Base-by-base conservation (phyloP, 2,329 filamentous ascomycete genomes). In the Claviceps sp. region DNA sequence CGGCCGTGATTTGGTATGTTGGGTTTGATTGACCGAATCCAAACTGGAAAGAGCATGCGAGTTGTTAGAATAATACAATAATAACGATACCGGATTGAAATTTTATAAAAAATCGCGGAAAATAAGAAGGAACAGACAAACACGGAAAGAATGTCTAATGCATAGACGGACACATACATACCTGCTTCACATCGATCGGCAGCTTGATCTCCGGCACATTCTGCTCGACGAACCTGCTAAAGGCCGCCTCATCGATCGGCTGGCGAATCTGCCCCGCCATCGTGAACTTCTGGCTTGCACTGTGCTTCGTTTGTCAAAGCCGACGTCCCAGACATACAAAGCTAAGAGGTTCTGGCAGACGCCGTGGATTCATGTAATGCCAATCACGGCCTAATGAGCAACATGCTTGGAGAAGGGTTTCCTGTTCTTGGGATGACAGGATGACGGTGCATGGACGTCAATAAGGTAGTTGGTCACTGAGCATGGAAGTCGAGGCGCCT, bases 1-100 rank as follows among this genome's bases (percentile, higher is more conserved):
- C 75, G 50, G 82, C 82, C 16, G 83, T 95, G 63, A 97, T 76
- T 63, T 91, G 88, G 71, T 97, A 98, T 2, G 93, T 98, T 45
- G 93, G 93, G 66, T 97, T 98, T 54, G 88, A 95, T 71, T 97
- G 93, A 55, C 93, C 93, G 67, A 94, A 97, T 61, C 90, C 88
- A 66, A 97, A 98, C 87, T 97, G 62, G 22, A 22, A 2, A 24
- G 22, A 11, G 20, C 3, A 34, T 34, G 30, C 9, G 9, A 34
- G 30, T 34, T 34, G 11, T 11, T 3, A 34, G 30, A 34, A 11
- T 11, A 11, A 30, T 34, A 34, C 9, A 34, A 34, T 34, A 9
- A 11, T 34, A 11, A 34, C 30, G 9, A 34, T 34, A 11, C 30
- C 30, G 30, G 30, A 34, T 34, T 11, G 9, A 22, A 42, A 11